Evolutionary conservation across 2,329 filamentous ascomycete genomes (phyloP).

Genomic region (Aspergillus sp.): DNA sequence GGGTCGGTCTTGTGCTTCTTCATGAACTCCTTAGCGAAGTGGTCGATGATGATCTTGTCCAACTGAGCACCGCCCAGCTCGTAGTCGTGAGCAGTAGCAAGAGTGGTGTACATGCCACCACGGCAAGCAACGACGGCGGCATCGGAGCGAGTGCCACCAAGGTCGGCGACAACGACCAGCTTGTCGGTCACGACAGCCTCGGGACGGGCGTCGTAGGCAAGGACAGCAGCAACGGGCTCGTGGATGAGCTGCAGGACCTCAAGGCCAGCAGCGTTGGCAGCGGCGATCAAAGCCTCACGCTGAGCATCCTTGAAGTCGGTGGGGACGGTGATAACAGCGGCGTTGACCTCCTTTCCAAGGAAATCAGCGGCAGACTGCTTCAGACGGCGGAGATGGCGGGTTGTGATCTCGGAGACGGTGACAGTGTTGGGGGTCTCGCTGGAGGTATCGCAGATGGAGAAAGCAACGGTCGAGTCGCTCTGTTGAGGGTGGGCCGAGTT

Average conservation of each 20-base stretch:
- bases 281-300: slow-evolving; percentile 73
- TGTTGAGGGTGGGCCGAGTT: slow-evolving; percentile 88
- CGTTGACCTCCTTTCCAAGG: slow-evolving; percentile 87
- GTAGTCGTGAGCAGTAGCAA: slow-evolving; percentile 94
- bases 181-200: slow-evolving; percentile 78
- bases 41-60: slow-evolving; percentile 88
- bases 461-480: slow-evolving; percentile 69
- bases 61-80: slow-evolving; percentile 84
- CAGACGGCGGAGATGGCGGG: slow-evolving; percentile 80
- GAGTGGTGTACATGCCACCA: slow-evolving; percentile 92
- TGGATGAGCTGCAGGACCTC: slow-evolving; percentile 91
- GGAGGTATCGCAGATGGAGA: slow-evolving; percentile 77
- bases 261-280: slow-evolving; percentile 77
- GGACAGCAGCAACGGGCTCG: slow-evolving; percentile 83
- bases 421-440: slow-evolving; percentile 68
- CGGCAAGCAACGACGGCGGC: slow-evolving; percentile 86
- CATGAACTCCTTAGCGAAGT: slow-evolving; percentile 98
- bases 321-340: slow-evolving; percentile 90
- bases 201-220: slow-evolving; percentile 87
- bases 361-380: slow-evolving; percentile 84
- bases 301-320: slow-evolving; percentile 91
- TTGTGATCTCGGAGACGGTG: slow-evolving; percentile 76
- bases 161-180: slow-evolving; percentile 84
- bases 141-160: slow-evolving; percentile 91
- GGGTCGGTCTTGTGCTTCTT: slow-evolving; percentile 95